Evolutionary conservation across 495 filamentous ascomycete species (phyloP).

Genomic region (Aspergillus mulundensis): DNA sequence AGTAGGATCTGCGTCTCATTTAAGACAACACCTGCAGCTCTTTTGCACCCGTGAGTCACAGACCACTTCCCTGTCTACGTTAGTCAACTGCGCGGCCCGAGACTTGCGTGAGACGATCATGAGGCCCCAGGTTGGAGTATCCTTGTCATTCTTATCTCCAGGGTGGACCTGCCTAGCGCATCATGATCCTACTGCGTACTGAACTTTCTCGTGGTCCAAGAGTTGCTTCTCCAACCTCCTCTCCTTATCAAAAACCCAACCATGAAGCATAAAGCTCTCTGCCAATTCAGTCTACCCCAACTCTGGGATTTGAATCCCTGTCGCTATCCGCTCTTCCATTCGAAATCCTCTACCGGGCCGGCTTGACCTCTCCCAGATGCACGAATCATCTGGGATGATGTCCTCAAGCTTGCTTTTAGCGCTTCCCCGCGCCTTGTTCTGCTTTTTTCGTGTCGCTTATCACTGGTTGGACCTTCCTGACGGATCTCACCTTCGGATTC

Average conservation of each 20-base stretch:
- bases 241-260: not conserved
- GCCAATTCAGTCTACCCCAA: not conserved
- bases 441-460: not conserved
- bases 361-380: not conserved
- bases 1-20: not conserved
- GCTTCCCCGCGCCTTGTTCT: slow-evolving; percentile 1
- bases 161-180: not conserved
- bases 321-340: not conserved
- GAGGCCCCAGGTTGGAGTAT: not conserved
- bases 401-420: not conserved
- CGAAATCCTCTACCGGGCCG: not conserved
- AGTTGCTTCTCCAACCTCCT: not conserved
- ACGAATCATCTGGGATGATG: not conserved
- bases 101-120: not conserved
- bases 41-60: not conserved
- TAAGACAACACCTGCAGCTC: not conserved
- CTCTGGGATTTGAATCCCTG: not conserved
- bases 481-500: not conserved
- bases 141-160: not conserved
- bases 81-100: not conserved
- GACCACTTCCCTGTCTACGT: not conserved
- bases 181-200: not conserved
- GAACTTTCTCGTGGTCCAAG: no score
- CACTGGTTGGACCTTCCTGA: not conserved
- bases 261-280: not conserved